These are phyloP conservation scores for Fusarium heterosporum DNA, from an alignment of 2,329 filamentous ascomycete species.

Conservation along the genomic window DNA sequence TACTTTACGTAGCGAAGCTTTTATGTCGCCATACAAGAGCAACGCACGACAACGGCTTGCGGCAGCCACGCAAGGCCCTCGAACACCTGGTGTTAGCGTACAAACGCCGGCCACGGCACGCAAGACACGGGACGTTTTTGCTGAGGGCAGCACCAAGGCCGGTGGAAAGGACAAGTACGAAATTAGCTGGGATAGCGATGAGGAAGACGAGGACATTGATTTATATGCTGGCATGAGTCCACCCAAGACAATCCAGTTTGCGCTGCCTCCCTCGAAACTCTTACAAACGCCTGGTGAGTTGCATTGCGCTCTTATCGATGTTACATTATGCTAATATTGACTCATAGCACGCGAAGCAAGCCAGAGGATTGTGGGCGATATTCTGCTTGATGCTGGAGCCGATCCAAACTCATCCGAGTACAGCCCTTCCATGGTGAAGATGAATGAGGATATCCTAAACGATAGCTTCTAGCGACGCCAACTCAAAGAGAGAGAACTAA, in stretches of 20 bases:
- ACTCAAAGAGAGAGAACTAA: background rate
- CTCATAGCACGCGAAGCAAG: conserved; percentile 79
- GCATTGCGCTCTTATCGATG: background rate
- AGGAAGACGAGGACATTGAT: conserved; percentile 72
- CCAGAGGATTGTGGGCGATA: conserved; percentile 82
- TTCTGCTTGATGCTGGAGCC: conserved; percentile 80
- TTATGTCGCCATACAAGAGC: conserved; percentile 77
- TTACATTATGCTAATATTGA: background rate
- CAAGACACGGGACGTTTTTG: conserved; percentile 64
- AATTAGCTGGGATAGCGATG: conserved; percentile 80
- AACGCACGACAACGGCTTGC: conserved; percentile 56
- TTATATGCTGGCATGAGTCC: conserved; percentile 82
- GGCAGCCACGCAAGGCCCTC: conserved; percentile 61
- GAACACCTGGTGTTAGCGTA: conserved; percentile 87
- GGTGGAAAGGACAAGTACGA: conserved; percentile 60
- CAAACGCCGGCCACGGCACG: conserved; percentile 73
- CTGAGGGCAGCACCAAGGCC: conserved; percentile 39
- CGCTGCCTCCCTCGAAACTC: conserved; percentile 79
- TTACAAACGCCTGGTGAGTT: conserved; percentile 80
- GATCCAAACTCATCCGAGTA: conserved; percentile 67
- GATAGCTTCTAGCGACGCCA: conserved; percentile 65
- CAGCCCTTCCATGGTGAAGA: conserved; percentile 74
- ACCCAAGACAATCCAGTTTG: conserved; percentile 92
- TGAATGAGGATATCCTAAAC: conserved; percentile 71
- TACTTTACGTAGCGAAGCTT: conserved; percentile 85